Base-by-base conservation (phyloP, 495 filamentous ascomycete genomes). In the Aspergillus baeticus region DNA sequence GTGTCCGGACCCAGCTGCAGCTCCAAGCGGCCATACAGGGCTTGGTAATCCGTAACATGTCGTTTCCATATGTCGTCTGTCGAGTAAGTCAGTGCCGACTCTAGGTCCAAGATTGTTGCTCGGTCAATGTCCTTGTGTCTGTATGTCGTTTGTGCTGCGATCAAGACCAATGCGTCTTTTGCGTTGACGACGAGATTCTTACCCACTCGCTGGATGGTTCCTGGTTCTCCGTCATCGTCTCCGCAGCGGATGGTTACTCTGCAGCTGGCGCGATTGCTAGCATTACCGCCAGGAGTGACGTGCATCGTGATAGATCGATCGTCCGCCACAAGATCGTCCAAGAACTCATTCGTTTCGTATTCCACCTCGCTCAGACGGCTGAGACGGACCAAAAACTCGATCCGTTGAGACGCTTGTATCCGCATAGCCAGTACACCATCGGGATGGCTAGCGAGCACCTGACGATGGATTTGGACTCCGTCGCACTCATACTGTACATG, bases 81-180 rank as follows among this genome's bases (percentile, higher is more conserved):
- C 23, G 61, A 54, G 29, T 55, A 43, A 7, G 29, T 3, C 17
- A 72, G 47, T 17, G 66, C 69, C 18, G 61, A 45, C 1, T 62
- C 37, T 11, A 68, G 54, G 57, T 76, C 62, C 20, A 51, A 41
- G 41, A 58, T 45, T 8, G 67, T 62, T 22, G 20, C 41, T 33
- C 58, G 34, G 21, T 70, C 65, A 18, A 60, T 54, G 41, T 76
- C 62, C 18, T 54, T 11, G 37, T 68, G 55, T 35, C 74, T 68
- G 54, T 75, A 74, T 5, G 66, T 70, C 3, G 74, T 73, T 45
- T 77, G 69, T 10, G 77, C 69, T 10, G 70, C 67, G n/a, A 78
- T 63, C 20, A 72, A 60, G 6, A 79, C 59, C 2, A 73, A 37
- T 8, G 64, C 62, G 54, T 74, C 62, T 6, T 59, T 60, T 17